These are phyloP conservation scores for Xerocomus nothofagi DNA, from an alignment of 1,284 basidiomycete species.

Conservation along the genomic window DNA sequence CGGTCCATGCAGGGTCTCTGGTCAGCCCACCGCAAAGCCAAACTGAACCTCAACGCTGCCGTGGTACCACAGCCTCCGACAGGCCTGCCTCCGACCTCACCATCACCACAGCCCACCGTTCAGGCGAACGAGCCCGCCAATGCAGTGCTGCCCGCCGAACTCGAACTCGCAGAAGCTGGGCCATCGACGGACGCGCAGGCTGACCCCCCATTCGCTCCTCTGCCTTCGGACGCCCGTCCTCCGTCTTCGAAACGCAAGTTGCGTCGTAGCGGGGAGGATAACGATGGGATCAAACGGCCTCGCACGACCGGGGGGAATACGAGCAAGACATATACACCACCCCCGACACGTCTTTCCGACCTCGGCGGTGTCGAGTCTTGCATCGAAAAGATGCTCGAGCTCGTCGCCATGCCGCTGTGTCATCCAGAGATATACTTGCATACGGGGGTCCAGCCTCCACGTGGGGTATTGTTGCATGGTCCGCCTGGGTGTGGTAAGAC, in stretches of 20 bases:
- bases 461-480: constrained; percentile 94
- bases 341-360: constrained; percentile 73
- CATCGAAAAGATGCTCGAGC: constrained; percentile 92
- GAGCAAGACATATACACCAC: constrained; percentile 62
- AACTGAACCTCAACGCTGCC: constrained; percentile 63
- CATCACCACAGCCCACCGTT: constrained; percentile 31
- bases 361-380: constrained; percentile 87
- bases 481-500: constrained; percentile 98
- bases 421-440: constrained; percentile 96
- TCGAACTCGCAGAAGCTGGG: constrained; percentile 7
- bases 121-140: constrained; percentile 3
- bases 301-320: constrained; percentile 20
- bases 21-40: constrained; percentile 60
- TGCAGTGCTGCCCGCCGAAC: background rate
- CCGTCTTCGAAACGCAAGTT: constrained; percentile 55
- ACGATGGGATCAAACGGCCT: constrained; percentile 55
- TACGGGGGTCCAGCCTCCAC: constrained; percentile 89
- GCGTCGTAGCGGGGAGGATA: constrained; percentile 43
- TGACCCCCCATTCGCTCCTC: background rate
- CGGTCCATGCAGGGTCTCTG: constrained; percentile 76
- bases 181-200: constrained; percentile 15
- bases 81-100: constrained; percentile 20
- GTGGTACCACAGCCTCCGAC: constrained; percentile 19
- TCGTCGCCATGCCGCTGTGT: constrained; percentile 91
- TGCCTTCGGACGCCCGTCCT: constrained; percentile 24